Evolutionary conservation across 1,139 yeast species (phyloP).

Genomic region (Scheffersomyces segobiensis): DNA sequence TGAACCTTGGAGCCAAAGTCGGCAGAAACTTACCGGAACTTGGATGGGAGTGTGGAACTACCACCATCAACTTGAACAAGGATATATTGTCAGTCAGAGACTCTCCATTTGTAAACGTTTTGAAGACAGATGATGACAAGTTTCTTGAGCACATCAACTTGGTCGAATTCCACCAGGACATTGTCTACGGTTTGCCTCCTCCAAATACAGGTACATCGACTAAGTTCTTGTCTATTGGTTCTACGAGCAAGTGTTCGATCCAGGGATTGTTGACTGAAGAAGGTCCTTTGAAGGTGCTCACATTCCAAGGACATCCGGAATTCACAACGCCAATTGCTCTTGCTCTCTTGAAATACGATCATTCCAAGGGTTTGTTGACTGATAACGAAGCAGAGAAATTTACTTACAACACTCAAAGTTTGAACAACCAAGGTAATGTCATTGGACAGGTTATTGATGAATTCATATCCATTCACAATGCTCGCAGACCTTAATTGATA

Average conservation of each 20-base stretch:
- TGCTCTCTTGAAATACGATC: slow-evolving; percentile 22
- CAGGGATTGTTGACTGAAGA: slow-evolving; percentile 61
- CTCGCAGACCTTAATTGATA: slow-evolving; percentile 1
- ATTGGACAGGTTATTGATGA: slow-evolving; percentile 33
- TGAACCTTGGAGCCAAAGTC: slow-evolving; percentile 63
- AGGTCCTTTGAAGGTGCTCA: slow-evolving; percentile 45
- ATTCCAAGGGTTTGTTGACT: slow-evolving; percentile 2
- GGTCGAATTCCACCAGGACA: slow-evolving; percentile 71
- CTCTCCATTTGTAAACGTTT: slow-evolving; percentile 30
- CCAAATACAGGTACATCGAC: slow-evolving; percentile 23
- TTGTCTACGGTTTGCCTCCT: slow-evolving; percentile 49
- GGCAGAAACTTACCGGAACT: slow-evolving; percentile 46
- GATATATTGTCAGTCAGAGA: slow-evolving; percentile 30
- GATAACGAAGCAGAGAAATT: slow-evolving; percentile 25
- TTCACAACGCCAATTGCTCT: slow-evolving; percentile 44
- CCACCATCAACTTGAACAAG: slow-evolving; percentile 49
- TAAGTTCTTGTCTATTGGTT: slow-evolving; percentile 47
- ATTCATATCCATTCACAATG: slow-evolving; percentile 18
- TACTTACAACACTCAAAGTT: slow-evolving; percentile 26
- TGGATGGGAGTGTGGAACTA: slow-evolving; percentile 78
- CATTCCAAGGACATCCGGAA: slow-evolving; percentile 93
- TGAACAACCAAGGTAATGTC: slow-evolving; percentile 37
- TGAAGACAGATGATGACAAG: slow-evolving; percentile 16
- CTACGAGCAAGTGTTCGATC: slow-evolving; percentile 51
- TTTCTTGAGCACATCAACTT: slow-evolving; percentile 35